A percentile compares a stretch with the other conserved stretches of the same genome.
These are phyloP conservation scores for Botrytis sinoallii DNA, from an alignment of 2,329 filamentous ascomycete genomes.

Conservation along the genomic window DNA sequence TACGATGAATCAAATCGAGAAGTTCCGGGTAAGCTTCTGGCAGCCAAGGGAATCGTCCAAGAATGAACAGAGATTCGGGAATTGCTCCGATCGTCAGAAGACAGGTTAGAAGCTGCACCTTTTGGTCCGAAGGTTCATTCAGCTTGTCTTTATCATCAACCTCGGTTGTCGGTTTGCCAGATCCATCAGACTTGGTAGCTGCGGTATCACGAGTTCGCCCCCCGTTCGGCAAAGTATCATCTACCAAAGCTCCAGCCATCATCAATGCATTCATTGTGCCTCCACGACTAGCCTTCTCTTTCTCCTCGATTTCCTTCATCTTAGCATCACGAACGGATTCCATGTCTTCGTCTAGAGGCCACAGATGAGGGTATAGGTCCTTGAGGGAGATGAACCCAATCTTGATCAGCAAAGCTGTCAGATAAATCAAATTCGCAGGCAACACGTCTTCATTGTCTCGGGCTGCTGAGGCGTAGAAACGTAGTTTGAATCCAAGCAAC, in stretches of 20 bases:
- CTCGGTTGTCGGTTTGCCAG: constrained; percentile 45
- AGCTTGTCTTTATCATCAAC: constrained; percentile 49
- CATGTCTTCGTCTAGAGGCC: constrained; percentile 83
- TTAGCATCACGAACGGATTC: constrained; percentile 65
- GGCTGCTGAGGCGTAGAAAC: constrained; percentile 83
- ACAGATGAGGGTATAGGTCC: constrained; percentile 89
- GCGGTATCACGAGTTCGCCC: constrained; percentile 49
- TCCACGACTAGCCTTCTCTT: constrained; percentile 68
- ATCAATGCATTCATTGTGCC: constrained; percentile 76
- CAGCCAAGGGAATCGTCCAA: constrained; percentile 91
- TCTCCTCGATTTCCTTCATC: constrained; percentile 72
- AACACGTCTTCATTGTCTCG: constrained; percentile 73
- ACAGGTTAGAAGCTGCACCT: constrained; percentile 78
- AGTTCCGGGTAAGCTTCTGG: constrained; percentile 81
- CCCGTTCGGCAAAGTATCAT: constrained; percentile 63
- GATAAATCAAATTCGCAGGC: constrained; percentile 88
- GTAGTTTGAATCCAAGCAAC: constrained; percentile 92
- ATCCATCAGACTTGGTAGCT: constrained; percentile 49
- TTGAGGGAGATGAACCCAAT: constrained; percentile 91
- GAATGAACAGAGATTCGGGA: constrained; percentile 87
- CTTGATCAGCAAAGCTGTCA: constrained; percentile 90
- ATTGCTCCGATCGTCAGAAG: constrained; percentile 87
- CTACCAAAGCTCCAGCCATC: constrained; percentile 79
- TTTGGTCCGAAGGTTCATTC: constrained; percentile 81
- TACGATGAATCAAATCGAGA: constrained; percentile 76